Base-by-base conservation (phyloP, 2,329 filamentous ascomycete genomes). In the Zasmidium angulare region DNA sequence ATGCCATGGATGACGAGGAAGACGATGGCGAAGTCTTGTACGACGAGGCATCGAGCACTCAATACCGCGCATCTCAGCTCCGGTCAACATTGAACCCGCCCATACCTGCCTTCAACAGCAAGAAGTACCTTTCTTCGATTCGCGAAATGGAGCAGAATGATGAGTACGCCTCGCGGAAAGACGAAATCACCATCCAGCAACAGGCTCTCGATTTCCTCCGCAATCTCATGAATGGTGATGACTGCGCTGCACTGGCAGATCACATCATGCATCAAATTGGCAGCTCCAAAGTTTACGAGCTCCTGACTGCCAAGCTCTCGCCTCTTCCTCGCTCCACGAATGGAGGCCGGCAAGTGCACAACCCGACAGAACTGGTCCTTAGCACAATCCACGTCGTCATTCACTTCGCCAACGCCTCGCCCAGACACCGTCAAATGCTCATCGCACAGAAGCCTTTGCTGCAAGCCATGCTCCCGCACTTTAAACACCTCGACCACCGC, bases 191-290 rank as follows among this genome's bases (percentile, higher is more conserved):
- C 1, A 89, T 97, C 24, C 93, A 98, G 75, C 91, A 96, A 72
- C 93, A 98, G 75, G 90, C 89, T 0, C 84, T 98, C 19, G 89
- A 96, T 68, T 89, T 98, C 67, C 86, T 99, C 63, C 85, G 93
- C 56, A 99, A 99, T 74, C 80, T 98, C 29, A 90, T 97, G 65
- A 89, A 88, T 58, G 85, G 87, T 61, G 79, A 74, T 66, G 85
- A 74, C 66, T 81, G 76, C 66, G 80, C 74, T 61, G 85, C 78
- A 76, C 93, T 97, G 86, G 91, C 97, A 62, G 92, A 96, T 70
- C 87, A 90, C 69, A 76, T 98, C 21, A 88, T 98, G 70, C 83
- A 80, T 59, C 84, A 87, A 57, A 82, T 97, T 50, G 90, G 91
- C 1, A 84, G 90, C 70, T 85, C 91, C 59, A 83, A 88, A 43